phyloP scores from a whole-genome alignment of 2,329 filamentous ascomycete species.

The Tolypocladium ophioglossoides region DNA sequence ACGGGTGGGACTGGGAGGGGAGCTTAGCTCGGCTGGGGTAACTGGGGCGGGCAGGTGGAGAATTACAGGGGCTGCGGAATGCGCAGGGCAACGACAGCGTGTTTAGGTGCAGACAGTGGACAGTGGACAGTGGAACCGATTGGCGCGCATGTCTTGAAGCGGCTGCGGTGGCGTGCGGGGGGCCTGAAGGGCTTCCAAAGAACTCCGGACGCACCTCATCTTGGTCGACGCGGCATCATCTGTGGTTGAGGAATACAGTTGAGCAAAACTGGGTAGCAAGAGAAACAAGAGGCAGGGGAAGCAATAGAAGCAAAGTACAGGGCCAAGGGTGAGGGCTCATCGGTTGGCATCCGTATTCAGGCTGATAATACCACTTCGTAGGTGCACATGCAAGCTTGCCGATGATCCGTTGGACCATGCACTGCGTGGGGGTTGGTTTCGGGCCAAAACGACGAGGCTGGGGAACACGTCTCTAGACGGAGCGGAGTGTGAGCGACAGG shows the following conservation, averaged over 20 bases:
- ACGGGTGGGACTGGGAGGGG: background rate
- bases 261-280: background rate
- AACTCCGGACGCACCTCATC: slow-evolving; percentile 6
- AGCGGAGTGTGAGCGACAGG: background rate
- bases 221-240: background rate
- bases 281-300: background rate
- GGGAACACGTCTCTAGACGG: background rate
- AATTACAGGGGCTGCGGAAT: too few relatives aligned
- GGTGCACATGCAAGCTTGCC: background rate
- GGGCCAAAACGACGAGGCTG: background rate
- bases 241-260: background rate
- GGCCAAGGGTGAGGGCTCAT: too few relatives aligned
- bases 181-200: background rate
- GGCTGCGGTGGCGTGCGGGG: background rate
- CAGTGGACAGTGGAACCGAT: background rate
- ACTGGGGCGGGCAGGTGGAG: background rate
- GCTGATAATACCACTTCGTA: too few relatives aligned
- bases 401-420: background rate
- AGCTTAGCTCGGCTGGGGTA: background rate
- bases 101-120: background rate
- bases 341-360: too few relatives aligned
- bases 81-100: background rate
- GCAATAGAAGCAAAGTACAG: background rate
- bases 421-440: background rate
- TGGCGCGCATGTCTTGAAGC: background rate